phyloP scores from a whole-genome alignment of 192 early-diverging fungal species.

The Chytriomyces sp. region DNA sequence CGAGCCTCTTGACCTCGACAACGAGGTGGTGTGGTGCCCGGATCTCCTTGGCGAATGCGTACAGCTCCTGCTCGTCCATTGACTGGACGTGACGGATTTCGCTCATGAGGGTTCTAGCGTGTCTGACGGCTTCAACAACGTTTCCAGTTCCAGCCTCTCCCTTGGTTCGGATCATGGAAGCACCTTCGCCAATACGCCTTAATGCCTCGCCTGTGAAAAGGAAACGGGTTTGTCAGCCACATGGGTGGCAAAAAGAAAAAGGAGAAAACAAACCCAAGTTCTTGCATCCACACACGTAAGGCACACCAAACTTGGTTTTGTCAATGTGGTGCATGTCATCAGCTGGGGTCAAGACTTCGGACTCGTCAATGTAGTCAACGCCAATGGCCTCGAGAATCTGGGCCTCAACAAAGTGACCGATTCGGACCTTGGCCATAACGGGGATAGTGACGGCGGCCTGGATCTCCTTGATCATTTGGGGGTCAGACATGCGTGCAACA shows the following conservation, averaged over 20 bases:
- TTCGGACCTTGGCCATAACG: constrained; percentile 98
- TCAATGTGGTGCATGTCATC: constrained; percentile 96
- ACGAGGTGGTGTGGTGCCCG: constrained; percentile 90
- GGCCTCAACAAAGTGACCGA: constrained; percentile 99
- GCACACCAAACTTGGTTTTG: constrained; percentile 91
- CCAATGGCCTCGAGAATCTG: constrained; percentile 91
- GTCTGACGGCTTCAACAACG: constrained; percentile 96
- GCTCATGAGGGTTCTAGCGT: constrained; percentile 83
- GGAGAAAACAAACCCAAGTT: constrained; percentile 64
- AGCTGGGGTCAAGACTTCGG: constrained; percentile 93
- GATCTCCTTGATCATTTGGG: constrained; percentile 96
- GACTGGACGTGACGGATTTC: constrained; percentile 87
- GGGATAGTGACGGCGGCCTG: constrained; percentile 94
- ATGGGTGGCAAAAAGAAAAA: neutral
- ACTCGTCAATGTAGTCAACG: constrained; percentile 98
- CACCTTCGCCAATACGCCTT: constrained; percentile 94
- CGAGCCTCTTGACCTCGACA: constrained; percentile 83
- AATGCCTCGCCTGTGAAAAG: constrained; percentile 80
- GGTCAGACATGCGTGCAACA: constrained; percentile 98
- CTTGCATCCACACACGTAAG: constrained; percentile 95
- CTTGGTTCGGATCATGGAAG: constrained; percentile 98
- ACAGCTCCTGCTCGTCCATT: constrained; percentile 90
- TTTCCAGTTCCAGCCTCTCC: constrained; percentile 98
- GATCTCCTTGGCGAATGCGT: constrained; percentile 95
- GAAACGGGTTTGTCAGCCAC: neutral